phyloP scores from a whole-genome alignment of 2,329 filamentous ascomycete species.

The Ceratocystis cubensis region DNA sequence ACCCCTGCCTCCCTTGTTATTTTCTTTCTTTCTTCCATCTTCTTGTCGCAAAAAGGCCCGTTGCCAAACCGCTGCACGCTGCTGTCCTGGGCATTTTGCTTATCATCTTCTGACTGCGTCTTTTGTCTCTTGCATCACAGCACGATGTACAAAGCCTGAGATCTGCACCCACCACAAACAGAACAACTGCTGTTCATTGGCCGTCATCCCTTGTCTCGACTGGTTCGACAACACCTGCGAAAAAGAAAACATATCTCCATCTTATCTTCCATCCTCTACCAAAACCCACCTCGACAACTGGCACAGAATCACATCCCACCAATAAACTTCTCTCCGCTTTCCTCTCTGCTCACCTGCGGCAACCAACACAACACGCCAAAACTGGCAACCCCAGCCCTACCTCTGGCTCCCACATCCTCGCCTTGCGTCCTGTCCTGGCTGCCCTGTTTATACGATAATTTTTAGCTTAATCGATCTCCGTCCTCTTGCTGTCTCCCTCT shows the following conservation, averaged over 20 bases:
- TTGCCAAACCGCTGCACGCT: neutral
- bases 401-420: neutral
- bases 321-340: neutral
- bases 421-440: neutral
- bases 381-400: neutral
- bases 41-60: neutral
- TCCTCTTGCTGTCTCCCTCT: neutral
- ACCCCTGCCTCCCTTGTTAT: neutral
- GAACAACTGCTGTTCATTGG: neutral
- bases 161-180: neutral
- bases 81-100: neutral
- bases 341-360: neutral
- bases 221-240: neutral
- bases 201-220: constrained; percentile 2
- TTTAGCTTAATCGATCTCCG: neutral
- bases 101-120: neutral
- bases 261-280: neutral
- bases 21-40: neutral
- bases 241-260: neutral
- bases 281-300: neutral
- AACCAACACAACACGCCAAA: no score
- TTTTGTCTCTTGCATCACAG: neutral
- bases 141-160: neutral
- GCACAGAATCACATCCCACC: neutral
- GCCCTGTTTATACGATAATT: no score